Conservation (phyloP, 106 monocot genomes). For the Phalaenopsis equestris region DNA sequence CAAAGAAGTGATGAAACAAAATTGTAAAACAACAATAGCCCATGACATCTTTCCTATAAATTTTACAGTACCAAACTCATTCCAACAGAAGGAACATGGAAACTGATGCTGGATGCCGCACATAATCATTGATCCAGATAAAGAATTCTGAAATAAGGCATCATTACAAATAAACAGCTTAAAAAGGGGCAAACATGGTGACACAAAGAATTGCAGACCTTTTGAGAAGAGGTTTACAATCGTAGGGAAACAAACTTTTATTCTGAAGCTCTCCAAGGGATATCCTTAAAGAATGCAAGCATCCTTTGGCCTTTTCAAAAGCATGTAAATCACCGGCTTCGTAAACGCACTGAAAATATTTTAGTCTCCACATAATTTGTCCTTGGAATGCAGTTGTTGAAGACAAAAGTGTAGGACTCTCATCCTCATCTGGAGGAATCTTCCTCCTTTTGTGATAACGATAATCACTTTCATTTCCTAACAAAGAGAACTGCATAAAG, state of each 20-base stretch:
- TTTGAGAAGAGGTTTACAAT: slow-evolving; percentile 63
- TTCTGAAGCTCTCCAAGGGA: slow-evolving; percentile 55
- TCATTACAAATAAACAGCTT: background rate
- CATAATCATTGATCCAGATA: background rate
- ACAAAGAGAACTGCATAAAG: slow-evolving; percentile 40
- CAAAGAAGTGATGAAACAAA: background rate
- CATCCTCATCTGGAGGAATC: slow-evolving; percentile 12
- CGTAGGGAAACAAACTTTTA: slow-evolving; percentile 82
- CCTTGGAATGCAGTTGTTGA: background rate
- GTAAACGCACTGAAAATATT: background rate
- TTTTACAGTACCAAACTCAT: background rate
- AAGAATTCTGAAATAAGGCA: background rate
- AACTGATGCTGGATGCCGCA: background rate
- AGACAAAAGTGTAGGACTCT: background rate
- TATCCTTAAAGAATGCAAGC: slow-evolving; percentile 60
- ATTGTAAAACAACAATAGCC: background rate
- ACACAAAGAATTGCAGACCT: slow-evolving; percentile 35
- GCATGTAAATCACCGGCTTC: background rate
- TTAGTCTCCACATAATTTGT: background rate
- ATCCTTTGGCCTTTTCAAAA: slow-evolving; percentile 53
- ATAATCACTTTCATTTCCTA: slow-evolving; percentile 13
- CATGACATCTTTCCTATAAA: background rate
- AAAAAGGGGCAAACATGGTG: background rate
- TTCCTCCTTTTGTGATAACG: slow-evolving; percentile 33
- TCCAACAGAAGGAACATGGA: background rate